Evolutionary conservation across 2,329 filamentous ascomycete species (phyloP), one percentile per base, ranked within the genome.

Genomic region (Stagonosporopsis chrysanthemi): DNA sequence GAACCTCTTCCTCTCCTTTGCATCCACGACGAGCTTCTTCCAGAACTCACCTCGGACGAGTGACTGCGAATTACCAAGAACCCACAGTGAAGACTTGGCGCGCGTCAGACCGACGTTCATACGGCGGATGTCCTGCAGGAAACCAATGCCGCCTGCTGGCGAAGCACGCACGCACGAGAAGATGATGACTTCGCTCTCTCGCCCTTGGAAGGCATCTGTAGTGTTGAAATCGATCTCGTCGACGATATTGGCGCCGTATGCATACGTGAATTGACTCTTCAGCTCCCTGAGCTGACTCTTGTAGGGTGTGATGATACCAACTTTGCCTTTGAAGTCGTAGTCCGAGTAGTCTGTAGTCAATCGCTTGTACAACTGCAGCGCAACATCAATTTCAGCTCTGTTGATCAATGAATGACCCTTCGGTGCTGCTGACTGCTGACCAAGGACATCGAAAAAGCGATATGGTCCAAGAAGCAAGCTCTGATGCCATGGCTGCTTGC

Each of bases 81-180:
- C 94, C 91, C 94, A 99, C 9, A 99, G 84, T 31, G 94, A 97
- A 9, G 91, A 97, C 77, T 97, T 97, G 5, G 95, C 96, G 82
- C 95, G 90, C 22, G 95, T 99, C 58, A 99, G 83, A 80, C 95
- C 95, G 70, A 99, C 95, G 77, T 99, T 99, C 96, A 99, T 98
- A 83, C 95, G 94, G 57, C 95, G 88, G 72, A 99, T 97, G 75
- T 99, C 95, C 52, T 91, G 90, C 85, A 99, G 89, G 86, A 99
- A 99, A 83, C 95, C 95, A 71, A 99, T 97, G 69, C 94, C 92
- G n/a, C 90, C 90, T 7, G 89, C 90, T n/a, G 91, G 86, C 28
- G 90, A 94, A 22, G 95, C 94, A 79, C 95, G 89, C 60, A 99
- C 95, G 76, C 96, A 99, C 38, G 95, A 98, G 80, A 99, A 99